A percentile compares a stretch with the other conserved stretches of the same genome.
Conservation (phyloP, 495 filamentous ascomycete species). For the Neurospora tetraspora region DNA sequence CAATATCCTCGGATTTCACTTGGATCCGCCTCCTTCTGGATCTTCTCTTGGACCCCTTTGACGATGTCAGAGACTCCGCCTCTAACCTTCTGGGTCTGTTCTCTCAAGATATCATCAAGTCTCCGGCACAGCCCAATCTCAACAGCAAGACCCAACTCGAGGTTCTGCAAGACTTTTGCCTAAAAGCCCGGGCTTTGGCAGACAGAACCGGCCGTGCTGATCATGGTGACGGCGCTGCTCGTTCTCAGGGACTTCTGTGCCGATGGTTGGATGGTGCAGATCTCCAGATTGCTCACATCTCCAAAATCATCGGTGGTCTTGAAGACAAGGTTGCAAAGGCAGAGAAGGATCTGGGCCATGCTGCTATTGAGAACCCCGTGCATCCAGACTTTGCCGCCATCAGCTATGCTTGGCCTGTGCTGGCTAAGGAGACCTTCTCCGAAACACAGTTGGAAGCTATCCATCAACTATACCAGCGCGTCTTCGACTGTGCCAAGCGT, state of each 20-base stretch:
- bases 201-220: constrained; percentile 65
- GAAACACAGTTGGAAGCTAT: constrained; percentile 30
- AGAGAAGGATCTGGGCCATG: constrained; percentile 46
- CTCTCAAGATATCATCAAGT: constrained; percentile 16
- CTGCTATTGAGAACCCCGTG: constrained; percentile 54
- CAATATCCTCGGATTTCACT: constrained; percentile 19
- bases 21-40: constrained; percentile 63
- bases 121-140: not conserved
- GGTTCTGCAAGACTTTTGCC: constrained; percentile 26
- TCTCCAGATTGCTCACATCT: constrained; percentile 33
- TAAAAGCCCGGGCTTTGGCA: constrained; percentile 47
- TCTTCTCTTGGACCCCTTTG: constrained; percentile 77
- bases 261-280: constrained; percentile 29
- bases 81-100: constrained; percentile 44
- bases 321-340: constrained; percentile 48
- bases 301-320: constrained; percentile 36
- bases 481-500: constrained; percentile 44
- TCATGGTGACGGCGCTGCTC: constrained; percentile 75
- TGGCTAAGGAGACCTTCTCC: constrained; percentile 21
- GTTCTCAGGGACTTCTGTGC: constrained; percentile 44
- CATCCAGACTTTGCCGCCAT: constrained; percentile 62
- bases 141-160: constrained; percentile 11
- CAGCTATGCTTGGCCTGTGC: constrained; percentile 36
- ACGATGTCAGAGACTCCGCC: constrained; percentile 71
- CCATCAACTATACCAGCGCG: constrained; percentile 38